phyloP scores from a whole-genome alignment of 2,329 filamentous ascomycete species.

The Fusarium compactum region DNA sequence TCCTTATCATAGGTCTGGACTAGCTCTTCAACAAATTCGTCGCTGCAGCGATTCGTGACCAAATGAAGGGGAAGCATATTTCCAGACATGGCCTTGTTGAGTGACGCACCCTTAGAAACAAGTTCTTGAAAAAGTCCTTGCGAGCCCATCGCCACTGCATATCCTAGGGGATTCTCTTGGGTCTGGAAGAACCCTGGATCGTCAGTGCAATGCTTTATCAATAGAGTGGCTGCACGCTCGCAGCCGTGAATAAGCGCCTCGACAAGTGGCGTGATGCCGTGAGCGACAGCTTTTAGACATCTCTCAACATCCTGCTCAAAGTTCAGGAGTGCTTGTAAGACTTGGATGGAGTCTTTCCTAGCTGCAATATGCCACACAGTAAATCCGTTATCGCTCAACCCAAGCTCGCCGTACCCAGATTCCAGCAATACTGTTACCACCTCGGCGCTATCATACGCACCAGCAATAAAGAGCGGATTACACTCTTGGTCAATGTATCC shows the following conservation, averaged over 20 bases:
- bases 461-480: not conserved
- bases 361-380: not conserved
- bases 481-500: not conserved
- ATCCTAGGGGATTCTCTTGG: not conserved
- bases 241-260: not conserved
- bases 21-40: not conserved
- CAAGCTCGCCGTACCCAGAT: not conserved
- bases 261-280: not conserved
- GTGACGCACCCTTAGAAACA: not conserved
- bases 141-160: not conserved
- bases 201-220: not conserved
- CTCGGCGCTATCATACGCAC: not conserved
- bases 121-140: not conserved
- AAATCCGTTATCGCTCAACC: not conserved
- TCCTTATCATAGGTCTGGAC: not conserved
- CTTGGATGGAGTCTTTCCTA: not conserved
- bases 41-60: not conserved
- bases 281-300: not conserved
- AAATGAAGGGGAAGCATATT: not conserved
- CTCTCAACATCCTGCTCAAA: not conserved
- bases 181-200: not conserved
- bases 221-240: not conserved
- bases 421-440: not conserved
- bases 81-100: too few relatives aligned
- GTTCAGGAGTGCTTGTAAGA: not conserved